Evolutionary conservation across 2,329 filamentous ascomycete genomes (phyloP).

Genomic region (Nemania diffusa): DNA sequence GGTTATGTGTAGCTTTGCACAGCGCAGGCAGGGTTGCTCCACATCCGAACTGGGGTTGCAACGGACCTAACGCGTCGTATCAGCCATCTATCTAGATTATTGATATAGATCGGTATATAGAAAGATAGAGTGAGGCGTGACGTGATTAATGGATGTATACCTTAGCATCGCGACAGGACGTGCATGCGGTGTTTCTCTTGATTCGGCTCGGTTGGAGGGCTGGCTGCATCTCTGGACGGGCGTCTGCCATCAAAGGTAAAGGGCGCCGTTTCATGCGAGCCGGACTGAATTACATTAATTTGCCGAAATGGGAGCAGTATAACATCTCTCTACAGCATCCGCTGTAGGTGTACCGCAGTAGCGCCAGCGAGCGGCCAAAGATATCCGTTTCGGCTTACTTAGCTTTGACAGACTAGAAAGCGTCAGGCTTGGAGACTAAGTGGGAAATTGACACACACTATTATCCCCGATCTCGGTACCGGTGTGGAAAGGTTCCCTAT

Average conservation of each 20-base stretch:
- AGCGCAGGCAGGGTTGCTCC: conserved; percentile 47
- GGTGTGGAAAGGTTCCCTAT: conserved; percentile 5
- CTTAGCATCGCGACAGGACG: conserved; percentile 50
- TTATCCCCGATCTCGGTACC: conserved; percentile 33
- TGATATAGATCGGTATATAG: not conserved
- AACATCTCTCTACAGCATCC: not conserved
- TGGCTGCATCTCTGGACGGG: conserved; percentile 37
- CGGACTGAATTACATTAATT: conserved; percentile 8
- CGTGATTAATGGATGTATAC: conserved; percentile 32
- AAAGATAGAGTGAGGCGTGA: not conserved
- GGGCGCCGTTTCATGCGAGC: conserved; percentile 37
- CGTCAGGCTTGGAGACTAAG: conserved; percentile 10
- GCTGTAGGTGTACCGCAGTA: not conserved
- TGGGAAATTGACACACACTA: conserved; percentile 2
- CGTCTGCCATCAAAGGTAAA: conserved; percentile 43
- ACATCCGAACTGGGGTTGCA: conserved; percentile 47
- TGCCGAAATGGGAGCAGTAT: conserved; percentile 21
- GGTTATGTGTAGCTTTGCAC: conserved; percentile 44
- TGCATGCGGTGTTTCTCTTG: conserved; percentile 50
- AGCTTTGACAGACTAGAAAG: conserved; percentile 3
- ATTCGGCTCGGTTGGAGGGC: conserved; percentile 42
- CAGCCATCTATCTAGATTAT: not conserved
- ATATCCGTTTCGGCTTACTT: conserved; percentile 39
- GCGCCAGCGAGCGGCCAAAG: conserved; percentile 16
- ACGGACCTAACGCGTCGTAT: conserved; percentile 43